Percentiles rank a stretch among this genome's conserved stretches.
These are phyloP conservation scores for Bruguiera gymnorhiza DNA, from an alignment of 345 rosid species.

Conservation along the genomic window DNA sequence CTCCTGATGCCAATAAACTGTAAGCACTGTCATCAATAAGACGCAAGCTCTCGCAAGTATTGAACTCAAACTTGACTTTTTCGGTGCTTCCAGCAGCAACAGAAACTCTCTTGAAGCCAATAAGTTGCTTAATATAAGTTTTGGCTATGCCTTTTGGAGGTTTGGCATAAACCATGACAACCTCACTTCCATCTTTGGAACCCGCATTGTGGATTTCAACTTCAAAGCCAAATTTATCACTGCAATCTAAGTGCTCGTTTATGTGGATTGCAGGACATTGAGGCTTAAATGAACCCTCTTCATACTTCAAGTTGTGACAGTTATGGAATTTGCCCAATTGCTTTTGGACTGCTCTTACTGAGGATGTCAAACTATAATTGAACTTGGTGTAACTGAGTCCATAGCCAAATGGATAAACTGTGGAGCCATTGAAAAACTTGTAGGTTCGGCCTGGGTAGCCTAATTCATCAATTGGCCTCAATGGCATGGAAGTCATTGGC, in stretches of 20 bases:
- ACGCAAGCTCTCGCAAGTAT: slow-evolving; percentile 31
- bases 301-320: slow-evolving; percentile 18
- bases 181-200: slow-evolving; percentile 32
- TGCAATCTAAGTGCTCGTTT: slow-evolving; percentile 14
- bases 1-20: slow-evolving; percentile 28
- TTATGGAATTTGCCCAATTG: slow-evolving; percentile 12
- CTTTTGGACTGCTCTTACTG: background rate
- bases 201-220: slow-evolving; percentile 29
- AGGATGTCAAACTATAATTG: background rate
- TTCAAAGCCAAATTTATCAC: slow-evolving; percentile 8
- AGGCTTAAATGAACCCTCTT: background rate
- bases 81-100: slow-evolving; percentile 17
- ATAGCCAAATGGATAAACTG: slow-evolving; percentile 45
- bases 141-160: slow-evolving; percentile 27
- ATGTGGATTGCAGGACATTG: slow-evolving; percentile 19
- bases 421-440: slow-evolving; percentile 50
- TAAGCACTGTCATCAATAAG: slow-evolving; percentile 23
- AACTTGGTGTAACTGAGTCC: slow-evolving; percentile 53
- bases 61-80: slow-evolving; percentile 23
- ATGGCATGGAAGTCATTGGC: slow-evolving; percentile 50
- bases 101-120: slow-evolving; percentile 37
- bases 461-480: slow-evolving; percentile 36
- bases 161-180: slow-evolving; percentile 30
- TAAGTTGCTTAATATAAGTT: slow-evolving; percentile 27
- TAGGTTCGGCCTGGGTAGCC: slow-evolving; percentile 60